These are phyloP conservation scores for Melanogaster broomeanus DNA, from an alignment of 768 basidiomycete genomes.

Conservation along the genomic window DNA sequence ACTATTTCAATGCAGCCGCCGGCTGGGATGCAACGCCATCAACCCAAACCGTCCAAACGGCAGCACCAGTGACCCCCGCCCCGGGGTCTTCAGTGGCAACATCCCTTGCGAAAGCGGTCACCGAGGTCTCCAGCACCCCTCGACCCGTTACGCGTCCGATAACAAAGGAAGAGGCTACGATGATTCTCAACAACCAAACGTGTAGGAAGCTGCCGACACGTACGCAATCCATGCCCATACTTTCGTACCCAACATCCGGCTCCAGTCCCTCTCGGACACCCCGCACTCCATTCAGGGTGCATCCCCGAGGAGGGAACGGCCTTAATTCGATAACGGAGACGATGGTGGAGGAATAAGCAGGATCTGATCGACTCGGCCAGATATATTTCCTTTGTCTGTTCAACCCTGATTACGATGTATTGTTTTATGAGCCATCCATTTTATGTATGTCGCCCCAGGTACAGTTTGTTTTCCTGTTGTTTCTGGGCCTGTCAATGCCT, in stretches of 20 bases:
- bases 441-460: background rate
- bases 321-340: slow-evolving; percentile 7
- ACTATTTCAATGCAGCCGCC: background rate
- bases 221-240: slow-evolving; percentile 16
- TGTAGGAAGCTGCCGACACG: slow-evolving; percentile 8
- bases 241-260: background rate
- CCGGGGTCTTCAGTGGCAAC: background rate
- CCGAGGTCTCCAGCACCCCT: background rate
- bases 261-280: background rate
- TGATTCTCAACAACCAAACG: background rate
- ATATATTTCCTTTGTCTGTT: background rate
- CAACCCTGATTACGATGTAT: background rate
- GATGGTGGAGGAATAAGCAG: slow-evolving; percentile 3
- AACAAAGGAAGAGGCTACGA: slow-evolving; percentile 2
- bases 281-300: background rate
- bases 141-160: background rate
- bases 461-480: no score
- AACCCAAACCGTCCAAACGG: background rate
- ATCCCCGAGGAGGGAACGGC: background rate
- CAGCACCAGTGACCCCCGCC: background rate
- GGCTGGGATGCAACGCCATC: background rate
- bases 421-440: background rate
- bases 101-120: background rate
- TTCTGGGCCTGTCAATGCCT: no score
- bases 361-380: background rate